phyloP scores from a whole-genome alignment of 1,139 yeast species.

The Ogataea hybrid region DNA sequence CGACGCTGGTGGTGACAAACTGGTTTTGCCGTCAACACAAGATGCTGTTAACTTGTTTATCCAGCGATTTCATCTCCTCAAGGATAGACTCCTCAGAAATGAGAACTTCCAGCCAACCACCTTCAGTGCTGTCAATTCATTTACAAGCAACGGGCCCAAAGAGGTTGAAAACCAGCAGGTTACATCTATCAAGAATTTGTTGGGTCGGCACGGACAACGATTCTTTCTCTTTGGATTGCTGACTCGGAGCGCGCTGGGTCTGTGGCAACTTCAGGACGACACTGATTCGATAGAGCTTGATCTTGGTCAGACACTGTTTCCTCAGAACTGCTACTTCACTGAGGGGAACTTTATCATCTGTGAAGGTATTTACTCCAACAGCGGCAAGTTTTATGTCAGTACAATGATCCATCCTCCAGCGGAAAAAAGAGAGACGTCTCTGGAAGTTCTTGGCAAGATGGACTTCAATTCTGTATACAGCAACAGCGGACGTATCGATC shows the following conservation, averaged over 20 bases:
- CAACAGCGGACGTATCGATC: constrained; percentile 50
- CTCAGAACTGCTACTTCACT: constrained; percentile 66
- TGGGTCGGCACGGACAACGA: constrained; percentile 78
- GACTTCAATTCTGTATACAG: constrained; percentile 73
- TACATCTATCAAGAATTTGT: constrained; percentile 74
- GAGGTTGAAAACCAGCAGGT: constrained; percentile 45
- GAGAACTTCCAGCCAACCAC: constrained; percentile 63
- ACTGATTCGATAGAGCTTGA: constrained; percentile 77
- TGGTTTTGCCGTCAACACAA: constrained; percentile 23
- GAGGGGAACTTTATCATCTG: constrained; percentile 80
- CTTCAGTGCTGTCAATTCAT: constrained; percentile 39
- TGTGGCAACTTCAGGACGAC: constrained; percentile 75
- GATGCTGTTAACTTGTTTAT: constrained; percentile 38
- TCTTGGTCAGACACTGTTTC: constrained; percentile 60
- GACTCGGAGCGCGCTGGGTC: constrained; percentile 61
- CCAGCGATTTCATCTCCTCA: constrained; percentile 56
- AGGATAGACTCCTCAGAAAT: constrained; percentile 73
- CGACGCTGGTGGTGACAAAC: neutral
- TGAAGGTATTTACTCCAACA: constrained; percentile 79
- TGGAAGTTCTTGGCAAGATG: constrained; percentile 72
- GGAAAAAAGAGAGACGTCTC: constrained; percentile 64
- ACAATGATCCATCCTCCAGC: constrained; percentile 87
- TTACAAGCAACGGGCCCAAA: constrained; percentile 33
- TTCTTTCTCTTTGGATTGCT: constrained; percentile 80
- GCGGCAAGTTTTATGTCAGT: constrained; percentile 71